These are phyloP conservation scores for Ceratorhiza oryzae-sativae DNA, from an alignment of 1,284 basidiomycete species.

Conservation along the genomic window DNA sequence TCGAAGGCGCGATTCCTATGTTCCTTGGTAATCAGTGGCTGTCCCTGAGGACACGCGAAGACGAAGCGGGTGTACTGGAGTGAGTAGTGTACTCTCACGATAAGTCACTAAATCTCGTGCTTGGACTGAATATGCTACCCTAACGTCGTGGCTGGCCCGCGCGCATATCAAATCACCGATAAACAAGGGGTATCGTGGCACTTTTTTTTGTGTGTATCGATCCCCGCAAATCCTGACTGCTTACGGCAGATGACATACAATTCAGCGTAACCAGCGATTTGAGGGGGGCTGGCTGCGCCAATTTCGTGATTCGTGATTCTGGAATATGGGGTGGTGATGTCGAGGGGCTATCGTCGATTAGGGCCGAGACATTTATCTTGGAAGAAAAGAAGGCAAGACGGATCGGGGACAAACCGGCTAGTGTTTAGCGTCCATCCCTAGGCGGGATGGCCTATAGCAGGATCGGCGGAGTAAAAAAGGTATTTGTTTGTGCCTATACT, in stretches of 20 bases:
- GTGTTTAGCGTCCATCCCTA: not conserved
- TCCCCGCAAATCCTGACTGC: not conserved
- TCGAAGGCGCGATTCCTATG: not conserved
- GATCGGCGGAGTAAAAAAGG: slow-evolving; percentile 5
- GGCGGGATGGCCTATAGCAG: not conserved
- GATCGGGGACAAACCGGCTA: slow-evolving; percentile 9
- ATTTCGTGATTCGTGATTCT: slow-evolving; percentile 20
- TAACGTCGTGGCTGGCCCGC: not conserved
- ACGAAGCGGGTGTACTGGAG: not conserved
- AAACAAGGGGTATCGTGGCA: not conserved
- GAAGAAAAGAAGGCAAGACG: slow-evolving; percentile 3
- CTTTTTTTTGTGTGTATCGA: not conserved
- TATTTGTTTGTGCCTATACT: slow-evolving; percentile 5
- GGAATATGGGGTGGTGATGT: slow-evolving; percentile 21
- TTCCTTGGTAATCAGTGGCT: no score
- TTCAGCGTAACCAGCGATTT: slow-evolving; percentile 3
- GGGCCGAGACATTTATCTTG: not conserved
- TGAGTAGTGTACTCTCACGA: not conserved
- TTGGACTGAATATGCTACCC: not conserved
- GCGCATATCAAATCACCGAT: not conserved
- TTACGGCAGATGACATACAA: slow-evolving; percentile 11
- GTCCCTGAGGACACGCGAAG: slow-evolving; percentile 6
- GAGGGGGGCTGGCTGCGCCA: slow-evolving; percentile 27
- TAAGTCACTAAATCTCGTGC: not conserved
- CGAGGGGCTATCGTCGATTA: not conserved